These are phyloP conservation scores for Xylariaceae sp. DNA, from an alignment of 2,329 filamentous ascomycete genomes.

Conservation along the genomic window DNA sequence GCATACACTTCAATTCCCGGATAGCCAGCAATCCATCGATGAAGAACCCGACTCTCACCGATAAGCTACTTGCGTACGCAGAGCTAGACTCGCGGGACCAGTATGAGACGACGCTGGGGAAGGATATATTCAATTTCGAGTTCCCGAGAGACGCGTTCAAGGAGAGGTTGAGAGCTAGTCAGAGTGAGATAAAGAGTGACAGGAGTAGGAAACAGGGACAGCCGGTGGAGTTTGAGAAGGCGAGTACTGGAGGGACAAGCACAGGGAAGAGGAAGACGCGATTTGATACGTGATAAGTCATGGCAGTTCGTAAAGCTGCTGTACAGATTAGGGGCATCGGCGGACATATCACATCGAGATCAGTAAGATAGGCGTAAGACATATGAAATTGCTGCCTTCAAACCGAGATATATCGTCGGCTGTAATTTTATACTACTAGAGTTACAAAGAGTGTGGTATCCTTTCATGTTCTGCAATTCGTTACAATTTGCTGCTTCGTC, in stretches of 20 bases:
- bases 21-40: conserved; percentile 63
- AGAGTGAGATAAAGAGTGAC: conserved; percentile 43
- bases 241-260: conserved; percentile 27
- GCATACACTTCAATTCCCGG: conserved; percentile 74
- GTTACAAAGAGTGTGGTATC: conserved; percentile 19
- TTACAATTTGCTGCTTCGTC: neutral
- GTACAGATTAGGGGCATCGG: neutral
- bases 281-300: conserved; percentile 28
- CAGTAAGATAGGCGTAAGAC: conserved; percentile 1
- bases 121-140: conserved; percentile 47
- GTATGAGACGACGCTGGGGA: conserved; percentile 60
- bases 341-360: neutral
- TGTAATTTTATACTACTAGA: conserved; percentile 1
- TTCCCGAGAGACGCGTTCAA: conserved; percentile 55
- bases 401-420: conserved; percentile 2
- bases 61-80: conserved; percentile 69
- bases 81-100: conserved; percentile 50
- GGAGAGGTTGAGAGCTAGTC: conserved; percentile 46
- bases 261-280: conserved; percentile 32
- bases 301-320: neutral
- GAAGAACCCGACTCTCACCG: conserved; percentile 67
- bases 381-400: conserved; percentile 10
- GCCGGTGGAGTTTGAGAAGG: conserved; percentile 45
- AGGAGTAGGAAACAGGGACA: conserved; percentile 41
- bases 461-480: conserved; percentile 4